phyloP scores from a whole-genome alignment of 2,329 filamentous ascomycete genomes.

The Claviceps pazoutovae region DNA sequence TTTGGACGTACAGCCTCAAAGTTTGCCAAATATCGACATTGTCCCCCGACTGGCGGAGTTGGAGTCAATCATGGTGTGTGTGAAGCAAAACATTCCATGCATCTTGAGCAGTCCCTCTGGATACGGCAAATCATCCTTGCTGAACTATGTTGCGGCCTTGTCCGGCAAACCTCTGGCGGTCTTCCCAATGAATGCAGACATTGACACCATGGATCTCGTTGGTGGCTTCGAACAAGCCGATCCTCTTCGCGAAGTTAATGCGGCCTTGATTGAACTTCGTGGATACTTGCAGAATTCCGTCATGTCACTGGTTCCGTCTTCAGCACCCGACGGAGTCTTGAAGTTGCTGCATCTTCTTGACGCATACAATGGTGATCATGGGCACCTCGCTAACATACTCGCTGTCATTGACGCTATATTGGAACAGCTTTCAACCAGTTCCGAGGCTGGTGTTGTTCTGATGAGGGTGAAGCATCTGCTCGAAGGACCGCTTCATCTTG shows the following conservation, averaged over 20 bases:
- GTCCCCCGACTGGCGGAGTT: constrained; percentile 53
- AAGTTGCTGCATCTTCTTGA: constrained; percentile 38
- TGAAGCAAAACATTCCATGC: constrained; percentile 76
- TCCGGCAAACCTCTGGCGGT: constrained; percentile 65
- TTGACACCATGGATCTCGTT: constrained; percentile 93
- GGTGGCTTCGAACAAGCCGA: constrained; percentile 95
- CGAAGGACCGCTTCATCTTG: constrained; percentile 39
- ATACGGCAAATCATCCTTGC: constrained; percentile 69
- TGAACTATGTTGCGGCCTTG: constrained; percentile 67
- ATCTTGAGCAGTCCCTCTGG: constrained; percentile 79
- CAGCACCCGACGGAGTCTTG: constrained; percentile 32
- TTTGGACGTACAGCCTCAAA: constrained; percentile 33
- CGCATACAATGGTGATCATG: constrained; percentile 23
- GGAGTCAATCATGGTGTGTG: constrained; percentile 76
- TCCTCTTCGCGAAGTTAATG: constrained; percentile 55
- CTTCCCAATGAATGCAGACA: constrained; percentile 84
- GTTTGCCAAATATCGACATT: constrained; percentile 35
- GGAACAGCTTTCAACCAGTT: constrained; percentile 26
- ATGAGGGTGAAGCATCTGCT: constrained; percentile 36
- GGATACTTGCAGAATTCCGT: constrained; percentile 37
- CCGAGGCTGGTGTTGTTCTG: constrained; percentile 33
- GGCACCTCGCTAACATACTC: constrained; percentile 24
- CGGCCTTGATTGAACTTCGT: constrained; percentile 34
- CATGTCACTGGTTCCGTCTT: constrained; percentile 32
- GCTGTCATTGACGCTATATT: constrained; percentile 26